A percentile compares a stretch with the other conserved stretches of the same genome.
phyloP scores from a whole-genome alignment of 352 stramenopile genomes.

The Globisporangium mamillatum region DNA sequence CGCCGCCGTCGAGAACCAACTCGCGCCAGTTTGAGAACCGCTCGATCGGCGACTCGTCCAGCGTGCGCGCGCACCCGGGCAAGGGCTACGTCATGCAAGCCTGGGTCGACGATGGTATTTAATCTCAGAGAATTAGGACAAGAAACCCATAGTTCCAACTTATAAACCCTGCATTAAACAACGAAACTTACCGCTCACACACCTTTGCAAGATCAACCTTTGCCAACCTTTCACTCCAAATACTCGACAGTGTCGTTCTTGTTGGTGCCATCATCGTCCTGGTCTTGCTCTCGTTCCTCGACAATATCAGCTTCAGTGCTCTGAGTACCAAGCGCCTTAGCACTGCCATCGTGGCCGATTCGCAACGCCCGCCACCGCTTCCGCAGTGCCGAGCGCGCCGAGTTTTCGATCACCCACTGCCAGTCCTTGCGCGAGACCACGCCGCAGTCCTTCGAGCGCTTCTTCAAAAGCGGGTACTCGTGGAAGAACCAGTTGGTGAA shows the following conservation, averaged over 20 bases:
- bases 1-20: constrained; percentile 4
- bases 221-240: background rate
- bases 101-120: constrained; percentile 58
- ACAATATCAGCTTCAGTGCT: background rate
- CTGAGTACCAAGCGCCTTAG: background rate
- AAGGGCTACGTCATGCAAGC: constrained; percentile 68
- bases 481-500: constrained; percentile 68
- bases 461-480: constrained; percentile 52
- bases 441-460: constrained; percentile 52
- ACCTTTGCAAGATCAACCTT: too few relatives aligned
- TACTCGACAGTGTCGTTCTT: background rate
- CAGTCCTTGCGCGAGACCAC: constrained; percentile 50
- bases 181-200: too few relatives aligned
- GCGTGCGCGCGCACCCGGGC: constrained; percentile 20
- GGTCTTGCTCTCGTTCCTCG: background rate
- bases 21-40: constrained; percentile 17
- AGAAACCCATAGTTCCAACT: background rate
- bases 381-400: constrained; percentile 36
- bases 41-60: constrained; percentile 12
- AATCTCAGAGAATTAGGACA: background rate
- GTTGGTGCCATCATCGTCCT: background rate
- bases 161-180: background rate
- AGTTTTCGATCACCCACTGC: constrained; percentile 63
- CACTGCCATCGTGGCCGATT: background rate
- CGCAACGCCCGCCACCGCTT: constrained; percentile 55